Conservation (phyloP, 2,329 filamentous ascomycete genomes). For the Talaromyces funiculosus region DNA sequence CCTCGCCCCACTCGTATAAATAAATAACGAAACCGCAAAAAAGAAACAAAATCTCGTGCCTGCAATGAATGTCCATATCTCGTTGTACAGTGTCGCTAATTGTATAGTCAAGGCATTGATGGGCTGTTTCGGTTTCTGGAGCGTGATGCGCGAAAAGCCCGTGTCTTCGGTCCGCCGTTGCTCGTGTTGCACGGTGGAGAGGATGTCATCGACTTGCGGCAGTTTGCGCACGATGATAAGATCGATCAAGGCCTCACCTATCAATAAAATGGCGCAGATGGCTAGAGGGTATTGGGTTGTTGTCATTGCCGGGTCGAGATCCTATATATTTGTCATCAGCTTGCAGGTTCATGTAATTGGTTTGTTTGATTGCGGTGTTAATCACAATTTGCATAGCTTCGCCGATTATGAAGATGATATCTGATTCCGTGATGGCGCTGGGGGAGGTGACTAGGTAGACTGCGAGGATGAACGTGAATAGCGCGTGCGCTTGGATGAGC, state of each 20-base stretch:
- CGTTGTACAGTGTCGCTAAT: conserved; percentile 31
- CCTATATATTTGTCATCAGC: conserved; percentile 19
- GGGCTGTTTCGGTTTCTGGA: conserved; percentile 19
- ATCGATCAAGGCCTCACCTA: conserved; percentile 60
- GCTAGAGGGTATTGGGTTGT: conserved; percentile 62
- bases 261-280: conserved; percentile 63
- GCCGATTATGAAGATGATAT: conserved; percentile 72
- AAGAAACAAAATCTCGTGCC: conserved; percentile 32
- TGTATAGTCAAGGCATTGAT: conserved; percentile 23
- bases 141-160: conserved; percentile 43
- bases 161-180: conserved; percentile 53
- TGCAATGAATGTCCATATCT: conserved; percentile 35
- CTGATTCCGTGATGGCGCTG: conserved; percentile 66
- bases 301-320: conserved; percentile 60
- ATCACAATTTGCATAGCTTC: conserved; percentile 75
- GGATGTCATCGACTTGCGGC: conserved; percentile 62
- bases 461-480: conserved; percentile 78
- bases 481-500: conserved; percentile 72
- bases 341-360: conserved; percentile 5
- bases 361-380: not conserved
- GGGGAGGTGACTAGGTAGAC: conserved; percentile 78
- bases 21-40: conserved; percentile 33
- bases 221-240: conserved; percentile 53
- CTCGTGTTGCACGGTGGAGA: conserved; percentile 18
- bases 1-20: conserved; percentile 29